phyloP scores from a whole-genome alignment of 2,329 filamentous ascomycete genomes.

The Beauveria medogensis region DNA sequence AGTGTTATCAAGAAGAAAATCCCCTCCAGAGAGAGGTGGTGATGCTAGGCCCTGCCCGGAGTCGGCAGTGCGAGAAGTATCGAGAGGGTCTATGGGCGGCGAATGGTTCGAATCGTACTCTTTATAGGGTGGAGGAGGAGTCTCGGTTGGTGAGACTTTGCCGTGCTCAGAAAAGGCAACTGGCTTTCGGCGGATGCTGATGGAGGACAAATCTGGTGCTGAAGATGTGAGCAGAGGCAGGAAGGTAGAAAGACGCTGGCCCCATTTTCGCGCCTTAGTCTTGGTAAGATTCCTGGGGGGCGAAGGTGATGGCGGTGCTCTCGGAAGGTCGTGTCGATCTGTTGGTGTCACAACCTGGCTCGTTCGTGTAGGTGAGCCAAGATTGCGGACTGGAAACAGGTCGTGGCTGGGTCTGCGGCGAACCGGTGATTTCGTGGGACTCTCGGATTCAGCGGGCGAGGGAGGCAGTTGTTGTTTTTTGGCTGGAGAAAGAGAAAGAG shows the following conservation, averaged over 20 bases:
- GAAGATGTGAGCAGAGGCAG: slow-evolving; percentile 30
- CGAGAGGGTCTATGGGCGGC: background rate
- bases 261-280: slow-evolving; percentile 28
- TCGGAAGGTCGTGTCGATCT: background rate
- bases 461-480: slow-evolving; percentile 15
- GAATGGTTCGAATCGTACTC: slow-evolving; percentile 6
- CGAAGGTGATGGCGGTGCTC: background rate
- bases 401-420: slow-evolving; percentile 10
- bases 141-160: slow-evolving; percentile 14
- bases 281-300: background rate
- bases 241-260: slow-evolving; percentile 27
- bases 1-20: background rate
- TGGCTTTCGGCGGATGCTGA: slow-evolving; percentile 20
- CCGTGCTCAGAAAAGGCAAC: slow-evolving; percentile 15
- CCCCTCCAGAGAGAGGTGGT: slow-evolving; percentile 2
- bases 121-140: slow-evolving; percentile 16
- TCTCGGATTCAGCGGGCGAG: slow-evolving; percentile 13
- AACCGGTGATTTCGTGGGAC: background rate
- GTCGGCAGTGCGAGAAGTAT: background rate
- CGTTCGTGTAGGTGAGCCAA: background rate
- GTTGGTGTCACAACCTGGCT: slow-evolving; percentile 1
- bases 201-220: slow-evolving; percentile 21
- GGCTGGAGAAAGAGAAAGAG: slow-evolving; percentile 27
- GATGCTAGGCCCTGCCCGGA: background rate
- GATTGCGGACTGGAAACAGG: background rate